Conservation (phyloP, 129 eudicot species). For the Chrysanthemum makinoi region DNA sequence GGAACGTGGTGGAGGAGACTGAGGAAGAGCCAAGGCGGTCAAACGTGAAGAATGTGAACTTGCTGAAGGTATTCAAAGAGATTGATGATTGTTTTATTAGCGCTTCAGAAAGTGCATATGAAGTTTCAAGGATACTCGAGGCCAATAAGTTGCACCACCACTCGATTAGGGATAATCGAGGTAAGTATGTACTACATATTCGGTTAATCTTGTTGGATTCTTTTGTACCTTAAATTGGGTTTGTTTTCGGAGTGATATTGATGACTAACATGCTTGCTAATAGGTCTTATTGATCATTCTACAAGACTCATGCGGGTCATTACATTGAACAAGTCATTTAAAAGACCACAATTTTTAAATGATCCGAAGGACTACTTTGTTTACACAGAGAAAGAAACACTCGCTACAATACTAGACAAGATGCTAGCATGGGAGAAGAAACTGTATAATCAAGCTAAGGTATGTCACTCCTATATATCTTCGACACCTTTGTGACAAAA, state of each 20-base stretch:
- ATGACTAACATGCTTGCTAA: constrained; percentile 6
- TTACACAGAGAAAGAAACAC: constrained; percentile 69
- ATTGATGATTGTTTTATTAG: constrained; percentile 69
- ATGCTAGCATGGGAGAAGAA: constrained; percentile 89
- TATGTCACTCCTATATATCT: constrained; percentile 18
- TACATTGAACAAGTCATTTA: constrained; percentile 68
- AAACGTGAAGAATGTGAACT: constrained; percentile 27
- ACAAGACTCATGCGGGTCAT: constrained; percentile 66
- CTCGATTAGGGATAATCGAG: constrained; percentile 64
- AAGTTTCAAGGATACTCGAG: constrained; percentile 68
- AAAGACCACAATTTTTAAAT: constrained; percentile 40
- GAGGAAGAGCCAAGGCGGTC: constrained; percentile 35
- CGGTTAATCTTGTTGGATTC: not conserved
- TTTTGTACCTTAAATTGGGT: not conserved
- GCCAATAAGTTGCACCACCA: constrained; percentile 65
- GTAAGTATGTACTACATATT: constrained; percentile 21
- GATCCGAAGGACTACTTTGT: constrained; percentile 53
- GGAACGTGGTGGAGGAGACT: constrained; percentile 31
- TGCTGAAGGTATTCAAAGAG: constrained; percentile 48
- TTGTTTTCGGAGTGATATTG: not conserved
- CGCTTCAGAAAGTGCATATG: constrained; percentile 69
- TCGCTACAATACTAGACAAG: constrained; percentile 71
- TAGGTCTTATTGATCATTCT: constrained; percentile 74
- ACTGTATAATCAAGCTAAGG: constrained; percentile 86
- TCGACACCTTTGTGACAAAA: not conserved